Evolutionary conservation across 2,329 filamentous ascomycete genomes (phyloP), one percentile per base, ranked within the genome.

Genomic region (Microcyclospora pomicola): DNA sequence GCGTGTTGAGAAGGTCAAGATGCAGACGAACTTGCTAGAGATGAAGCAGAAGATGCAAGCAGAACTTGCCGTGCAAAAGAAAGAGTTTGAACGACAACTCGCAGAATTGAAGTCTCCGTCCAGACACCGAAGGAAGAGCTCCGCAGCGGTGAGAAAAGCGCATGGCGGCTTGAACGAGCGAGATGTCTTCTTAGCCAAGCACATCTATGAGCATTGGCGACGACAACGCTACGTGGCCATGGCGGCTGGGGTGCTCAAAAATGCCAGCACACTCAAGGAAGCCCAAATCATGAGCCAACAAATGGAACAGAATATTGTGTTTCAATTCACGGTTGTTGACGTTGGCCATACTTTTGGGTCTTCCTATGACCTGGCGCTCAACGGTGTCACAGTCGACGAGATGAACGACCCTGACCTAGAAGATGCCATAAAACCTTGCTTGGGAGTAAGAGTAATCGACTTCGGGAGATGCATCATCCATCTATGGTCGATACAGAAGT

Each of bases 221-320:
- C 72, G 80, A 48, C 77, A 84, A 24, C 82, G 84, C 52, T 95
- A 88, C 51, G 85, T 98, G 41, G 79, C 80, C 39, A 94, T 98
- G 83, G 87, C 88, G 2, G 91, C 96, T 59, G 76, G 80, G 2
- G 79, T 96, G 19, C 67, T 98, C 33, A 86, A 93, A 54, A 80
- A 93, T 56, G 88, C 88, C 2, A 77, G 83, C 6, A 75, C 79
- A 19, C 62, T 98, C 41, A 98, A 98, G 58, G 91, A 98, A 61
- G 91, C 91, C 1, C 91, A 98, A 55, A 80, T 98, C 43, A 91
- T 98, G 84, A 93, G 87, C 64, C 88, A 94, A 50, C 84, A 93
- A 52, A 82, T 98, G 65, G 83, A 91, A 49, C 91, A 95, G 58
- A 77, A 77, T 47, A 82, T 95, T 7, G 80, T 88, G 14, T 96